Base-by-base conservation (phyloP, 345 rosid species). In the Streptanthus diversifolius region DNA sequence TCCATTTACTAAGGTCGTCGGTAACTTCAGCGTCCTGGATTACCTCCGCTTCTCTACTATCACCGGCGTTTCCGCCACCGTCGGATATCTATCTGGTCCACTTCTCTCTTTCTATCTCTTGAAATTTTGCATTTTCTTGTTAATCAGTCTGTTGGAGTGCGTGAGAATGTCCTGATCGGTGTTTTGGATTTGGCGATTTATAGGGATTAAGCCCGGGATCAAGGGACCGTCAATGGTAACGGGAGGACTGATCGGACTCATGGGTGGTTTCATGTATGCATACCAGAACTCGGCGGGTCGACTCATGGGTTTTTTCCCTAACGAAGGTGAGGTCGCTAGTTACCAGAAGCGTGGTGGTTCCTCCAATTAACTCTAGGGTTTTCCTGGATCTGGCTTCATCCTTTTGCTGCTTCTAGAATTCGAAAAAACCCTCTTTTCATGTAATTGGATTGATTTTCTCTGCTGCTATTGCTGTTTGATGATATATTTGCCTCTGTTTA, bases 201-300 rank as follows among this genome's bases (percentile, higher is more conserved):
- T 57, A 95, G 99, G 98, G 73, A 89, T 91, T 22, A 90, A 84
- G 85, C 97, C 99, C 0, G 98, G 96, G 19, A 63, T 95, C 2
- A 90, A 68, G 41, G 99, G 99, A 11, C 98, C 98, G 0, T 95
- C 98, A 24, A 91, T 95, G 99, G 97, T 95, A 63, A 95, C 99
- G 0, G 99, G 99, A 33, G 99, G 99, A 9, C 21, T 95, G 80
- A 95, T 95, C 19, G 99, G 99, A 11, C 70, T 91, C 43, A 85
- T 95, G 99, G 99, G 99, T 5, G 99, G 99, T 51, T 95, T 95
- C 84, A 95, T 95, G 99, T 95, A 95, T 52, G 99, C 99, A 0
- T 95, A 95, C 81, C 99, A 95, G 80, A 95, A 95, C 85, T 95
- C 99, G 0, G 95, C 90, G 0, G 99, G 98, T 51, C 83, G 99